Base-by-base conservation (phyloP, 2,329 filamentous ascomycete genomes). In the Xylaria sp. region DNA sequence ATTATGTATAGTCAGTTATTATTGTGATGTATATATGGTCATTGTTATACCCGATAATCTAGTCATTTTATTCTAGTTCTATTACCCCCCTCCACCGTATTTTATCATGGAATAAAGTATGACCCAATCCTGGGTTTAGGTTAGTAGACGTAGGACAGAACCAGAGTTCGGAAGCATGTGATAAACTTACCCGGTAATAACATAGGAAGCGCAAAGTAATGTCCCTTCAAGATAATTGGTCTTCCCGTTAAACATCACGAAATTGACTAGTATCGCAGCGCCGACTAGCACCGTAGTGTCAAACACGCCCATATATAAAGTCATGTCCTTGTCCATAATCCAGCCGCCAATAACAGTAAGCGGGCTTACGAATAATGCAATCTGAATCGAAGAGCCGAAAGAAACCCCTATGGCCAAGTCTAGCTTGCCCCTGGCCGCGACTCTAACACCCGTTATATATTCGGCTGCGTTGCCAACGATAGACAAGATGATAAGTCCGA, bases 191-290 rank as follows among this genome's bases (percentile, higher is more conserved):
- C 65, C 84, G 70, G 91, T 91, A 69, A 91, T 91, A 48, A 91
- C 79, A 76, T 91, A 91, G 4, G 88, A 87, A 0, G 88, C 86
- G 72, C 88, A 88, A 42, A 92, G 78, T 58, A 92, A 77, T 1
- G 90, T 89, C n/a, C 93, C 93, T 81, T 95, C 93, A 16, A 96
- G 86, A 76, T 94, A 96, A 77, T 96, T 96, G 78, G 90, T 93
- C 79, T 93, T 88, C 8, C 93, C 93, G 75, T 96, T 93, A 70
- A 94, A 83, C 60, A 96, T 92, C 60, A 96, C 82, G 78, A 94
- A 95, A 80, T 94, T 94, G 79, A 94, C 92, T 68, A 96, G 93
- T 69, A 96, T 89, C 2, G 93, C 90, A 58, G 88, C 91, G 60
- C 94, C 88, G 79, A 95, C 95, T 76, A 96, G 87, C 67, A 91